Evolutionary conservation across 2,329 filamentous ascomycete genomes (phyloP), one percentile per base, ranked within the genome.

Genomic region (Nectriaceae sp.): DNA sequence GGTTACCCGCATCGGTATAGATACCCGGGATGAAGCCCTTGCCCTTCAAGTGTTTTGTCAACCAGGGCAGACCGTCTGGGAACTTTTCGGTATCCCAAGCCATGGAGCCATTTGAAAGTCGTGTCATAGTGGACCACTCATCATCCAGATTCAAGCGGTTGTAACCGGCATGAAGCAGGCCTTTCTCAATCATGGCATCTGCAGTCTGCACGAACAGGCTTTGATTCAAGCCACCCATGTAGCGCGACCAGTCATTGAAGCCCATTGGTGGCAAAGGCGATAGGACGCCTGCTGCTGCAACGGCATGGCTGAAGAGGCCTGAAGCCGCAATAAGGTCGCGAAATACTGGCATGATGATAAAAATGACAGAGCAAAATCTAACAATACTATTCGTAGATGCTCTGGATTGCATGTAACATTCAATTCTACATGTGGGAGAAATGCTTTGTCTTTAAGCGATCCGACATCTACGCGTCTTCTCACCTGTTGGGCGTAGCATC

Each of bases 241-340:
- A 75, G 29, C 73, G 71, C 1, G 75, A 66, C 76, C 76, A 79
- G 53, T 75, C 75, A 59, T 77, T 78, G 66, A 76, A 79, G 20
- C 74, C 76, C 76, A 79, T 79, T 10, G 76, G 75, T 1, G 76
- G 74, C 1, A 55, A 42, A 15, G 48, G 48, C 4, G n/a, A n/a
- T n/a, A n/a, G n/a, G n/a, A n/a, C n/a, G n/a, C n/a, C n/a, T n/a
- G n/a, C n/a, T n/a, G n/a, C n/a, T n/a, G n/a, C n/a, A n/a, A n/a
- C n/a, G n/a, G n/a, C n/a, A n/a, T n/a, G n/a, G n/a, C n/a, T n/a
- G 15, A 31, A 10, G 26, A 31, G 26, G 26, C 26, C 26, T 8
- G 26, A 10, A 15, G 15, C 26, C 10, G 26, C 26, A 31, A 31
- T 15, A 15, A 31, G 26, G 26, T 8, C 15, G 10, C 15, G 26